A percentile compares a stretch with the other conserved stretches of the same genome.
Conservation (phyloP, 2,329 filamentous ascomycete genomes). For the Endoconidiophora polonica region DNA sequence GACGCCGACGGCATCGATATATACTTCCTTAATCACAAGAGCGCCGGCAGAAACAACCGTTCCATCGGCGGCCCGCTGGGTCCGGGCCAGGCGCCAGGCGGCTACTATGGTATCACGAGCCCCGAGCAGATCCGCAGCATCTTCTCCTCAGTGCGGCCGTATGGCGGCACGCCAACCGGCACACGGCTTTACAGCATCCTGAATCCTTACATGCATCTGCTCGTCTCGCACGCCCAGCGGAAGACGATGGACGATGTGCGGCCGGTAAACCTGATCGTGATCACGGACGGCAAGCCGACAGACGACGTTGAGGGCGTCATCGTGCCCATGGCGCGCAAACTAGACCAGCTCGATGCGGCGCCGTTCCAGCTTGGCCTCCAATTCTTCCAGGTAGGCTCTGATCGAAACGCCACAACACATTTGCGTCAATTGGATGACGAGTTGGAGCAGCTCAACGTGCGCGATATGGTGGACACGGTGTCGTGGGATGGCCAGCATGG, state of each 20-base stretch:
- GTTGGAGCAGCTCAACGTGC: constrained; percentile 33
- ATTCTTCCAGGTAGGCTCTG: constrained; percentile 85
- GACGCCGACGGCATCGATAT: constrained; percentile 80
- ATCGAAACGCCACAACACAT: constrained; percentile 44
- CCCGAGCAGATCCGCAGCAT: constrained; percentile 44
- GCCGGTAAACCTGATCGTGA: constrained; percentile 79
- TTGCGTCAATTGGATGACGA: constrained; percentile 62
- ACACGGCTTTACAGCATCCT: constrained; percentile 54
- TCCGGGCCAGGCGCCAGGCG: constrained; percentile 20
- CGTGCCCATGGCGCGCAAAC: constrained; percentile 46
- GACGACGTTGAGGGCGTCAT: constrained; percentile 65
- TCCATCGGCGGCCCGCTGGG: too few relatives aligned
- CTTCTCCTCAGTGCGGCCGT: constrained; percentile 51
- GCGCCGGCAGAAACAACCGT: not conserved
- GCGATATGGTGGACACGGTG: constrained; percentile 88
- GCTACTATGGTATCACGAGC: constrained; percentile 48
- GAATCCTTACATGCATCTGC: constrained; percentile 44
- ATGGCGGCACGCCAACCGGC: constrained; percentile 58
- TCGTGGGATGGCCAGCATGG: constrained; percentile 44
- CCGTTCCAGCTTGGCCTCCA: constrained; percentile 80
- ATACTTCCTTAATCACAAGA: constrained; percentile 65
- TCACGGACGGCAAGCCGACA: constrained; percentile 71
- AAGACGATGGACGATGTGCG: constrained; percentile 32
- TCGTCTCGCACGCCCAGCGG: constrained; percentile 21
- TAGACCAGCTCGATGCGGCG: constrained; percentile 54